Evolutionary conservation across 805 yeast species (phyloP).

Genomic region (Metschnikowia cubensis): DNA sequence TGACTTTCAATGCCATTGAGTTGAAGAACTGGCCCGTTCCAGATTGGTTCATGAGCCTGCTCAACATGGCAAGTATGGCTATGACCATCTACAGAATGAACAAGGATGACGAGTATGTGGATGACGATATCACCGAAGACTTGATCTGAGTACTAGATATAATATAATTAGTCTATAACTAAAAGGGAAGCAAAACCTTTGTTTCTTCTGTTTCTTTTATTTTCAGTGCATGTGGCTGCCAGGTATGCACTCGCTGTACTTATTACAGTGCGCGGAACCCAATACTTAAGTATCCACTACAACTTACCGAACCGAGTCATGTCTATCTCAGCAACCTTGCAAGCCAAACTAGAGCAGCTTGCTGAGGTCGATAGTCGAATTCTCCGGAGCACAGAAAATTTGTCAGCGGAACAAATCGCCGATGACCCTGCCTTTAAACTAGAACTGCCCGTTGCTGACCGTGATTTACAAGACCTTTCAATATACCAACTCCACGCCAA

Average conservation of each 20-base stretch:
- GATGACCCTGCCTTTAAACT: conserved; percentile 3
- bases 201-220: not conserved
- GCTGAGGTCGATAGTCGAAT: not conserved
- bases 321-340: conserved; percentile 11
- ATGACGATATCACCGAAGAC: conserved; percentile 42
- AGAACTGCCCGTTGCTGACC: not conserved
- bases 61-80: conserved; percentile 41
- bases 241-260: not conserved
- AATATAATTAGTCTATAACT: not conserved
- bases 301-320: not conserved
- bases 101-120: conserved; percentile 43
- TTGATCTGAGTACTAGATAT: conserved; percentile 21
- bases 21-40: conserved; percentile 34
- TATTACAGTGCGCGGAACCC: conserved; percentile 1
- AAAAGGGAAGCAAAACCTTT: not conserved
- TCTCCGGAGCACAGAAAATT: not conserved
- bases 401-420: not conserved
- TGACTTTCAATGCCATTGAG: conserved; percentile 39
- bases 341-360: conserved; percentile 1
- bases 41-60: conserved; percentile 38
- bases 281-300: not conserved
- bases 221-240: not conserved
- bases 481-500: conserved; percentile 16
- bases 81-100: conserved; percentile 49
- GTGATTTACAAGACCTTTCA: conserved; percentile 4